phyloP scores from a whole-genome alignment of 805 yeast genomes.

The Wickerhamiella australiensis region DNA sequence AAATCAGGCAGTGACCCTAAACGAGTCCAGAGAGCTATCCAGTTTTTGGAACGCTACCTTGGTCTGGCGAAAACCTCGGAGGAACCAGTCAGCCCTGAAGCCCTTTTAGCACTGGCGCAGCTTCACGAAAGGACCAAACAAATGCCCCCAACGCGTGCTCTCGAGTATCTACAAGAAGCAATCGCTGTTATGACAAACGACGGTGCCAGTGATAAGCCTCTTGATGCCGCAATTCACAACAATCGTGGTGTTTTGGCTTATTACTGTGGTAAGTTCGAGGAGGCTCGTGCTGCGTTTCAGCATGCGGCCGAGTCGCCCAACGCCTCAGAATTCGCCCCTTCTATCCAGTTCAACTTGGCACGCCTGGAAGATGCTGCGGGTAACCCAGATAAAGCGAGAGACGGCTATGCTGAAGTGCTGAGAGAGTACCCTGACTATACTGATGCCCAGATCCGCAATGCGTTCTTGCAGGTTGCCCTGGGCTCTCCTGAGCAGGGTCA shows the following conservation, averaged over 20 bases:
- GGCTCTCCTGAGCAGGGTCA: conserved; percentile 37
- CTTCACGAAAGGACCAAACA: conserved; percentile 54
- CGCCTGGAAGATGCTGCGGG: conserved; percentile 48
- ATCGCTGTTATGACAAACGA: conserved; percentile 37
- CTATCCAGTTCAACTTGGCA: conserved; percentile 63
- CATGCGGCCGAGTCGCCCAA: conserved; percentile 31
- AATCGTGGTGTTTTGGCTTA: conserved; percentile 79
- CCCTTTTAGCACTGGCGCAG: conserved; percentile 55
- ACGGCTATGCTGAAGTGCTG: conserved; percentile 45
- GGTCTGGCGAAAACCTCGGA: conserved; percentile 46
- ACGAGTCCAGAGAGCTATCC: conserved; percentile 40
- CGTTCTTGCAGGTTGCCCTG: conserved; percentile 43
- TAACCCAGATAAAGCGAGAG: conserved; percentile 30
- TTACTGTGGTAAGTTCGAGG: conserved; percentile 45
- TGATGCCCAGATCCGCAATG: conserved; percentile 60
- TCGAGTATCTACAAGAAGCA: conserved; percentile 50
- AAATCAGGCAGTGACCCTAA: conserved; percentile 28
- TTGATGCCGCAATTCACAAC: conserved; percentile 40
- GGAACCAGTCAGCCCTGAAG: conserved; percentile 44
- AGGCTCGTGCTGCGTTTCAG: conserved; percentile 46
- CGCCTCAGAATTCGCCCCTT: conserved; percentile 23
- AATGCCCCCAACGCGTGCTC: conserved; percentile 39
- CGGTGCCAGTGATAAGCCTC: conserved; percentile 3
- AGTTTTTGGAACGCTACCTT: conserved; percentile 57
- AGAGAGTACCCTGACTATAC: conserved; percentile 53